Conservation (phyloP, 2,329 filamentous ascomycete genomes). For the Claviceps sorghi region DNA sequence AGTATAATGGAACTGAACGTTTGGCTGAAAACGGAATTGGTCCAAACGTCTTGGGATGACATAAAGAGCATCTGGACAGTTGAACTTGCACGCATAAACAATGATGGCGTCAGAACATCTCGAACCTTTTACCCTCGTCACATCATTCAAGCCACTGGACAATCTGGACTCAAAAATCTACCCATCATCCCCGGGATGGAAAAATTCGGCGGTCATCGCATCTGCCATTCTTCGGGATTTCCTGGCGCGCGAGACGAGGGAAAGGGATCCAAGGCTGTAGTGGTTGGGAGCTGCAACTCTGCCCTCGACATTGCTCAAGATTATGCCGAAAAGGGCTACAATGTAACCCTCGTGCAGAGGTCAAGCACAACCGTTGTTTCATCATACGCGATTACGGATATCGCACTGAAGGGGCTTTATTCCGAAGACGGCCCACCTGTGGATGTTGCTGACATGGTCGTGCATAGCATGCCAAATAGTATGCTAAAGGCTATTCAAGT, state of each 20-base stretch:
- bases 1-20: slow-evolving; percentile 52
- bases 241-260: slow-evolving; percentile 32
- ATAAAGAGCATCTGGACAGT: slow-evolving; percentile 38
- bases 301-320: slow-evolving; percentile 57
- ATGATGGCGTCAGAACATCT: slow-evolving; percentile 30
- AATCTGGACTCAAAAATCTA: slow-evolving; percentile 50
- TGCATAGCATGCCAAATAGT: slow-evolving; percentile 41
- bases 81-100: slow-evolving; percentile 33
- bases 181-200: slow-evolving; percentile 43
- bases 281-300: slow-evolving; percentile 56
- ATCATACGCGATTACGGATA: slow-evolving; percentile 34
- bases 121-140: slow-evolving; percentile 47
- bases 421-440: slow-evolving; percentile 39
- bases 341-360: slow-evolving; percentile 56
- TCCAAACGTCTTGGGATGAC: slow-evolving; percentile 35
- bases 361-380: slow-evolving; percentile 50
- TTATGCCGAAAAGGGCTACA: slow-evolving; percentile 49
- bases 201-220: slow-evolving; percentile 41
- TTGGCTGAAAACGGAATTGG: slow-evolving; percentile 42
- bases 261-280: slow-evolving; percentile 44
- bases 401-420: slow-evolving; percentile 37
- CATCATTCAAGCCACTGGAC: slow-evolving; percentile 52
- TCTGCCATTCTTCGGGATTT: slow-evolving; percentile 50
- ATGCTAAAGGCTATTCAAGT: slow-evolving; percentile 46
- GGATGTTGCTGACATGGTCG: slow-evolving; percentile 50